Base-by-base conservation (phyloP, 2,329 filamentous ascomycete genomes). In the Diplodia corticola region DNA sequence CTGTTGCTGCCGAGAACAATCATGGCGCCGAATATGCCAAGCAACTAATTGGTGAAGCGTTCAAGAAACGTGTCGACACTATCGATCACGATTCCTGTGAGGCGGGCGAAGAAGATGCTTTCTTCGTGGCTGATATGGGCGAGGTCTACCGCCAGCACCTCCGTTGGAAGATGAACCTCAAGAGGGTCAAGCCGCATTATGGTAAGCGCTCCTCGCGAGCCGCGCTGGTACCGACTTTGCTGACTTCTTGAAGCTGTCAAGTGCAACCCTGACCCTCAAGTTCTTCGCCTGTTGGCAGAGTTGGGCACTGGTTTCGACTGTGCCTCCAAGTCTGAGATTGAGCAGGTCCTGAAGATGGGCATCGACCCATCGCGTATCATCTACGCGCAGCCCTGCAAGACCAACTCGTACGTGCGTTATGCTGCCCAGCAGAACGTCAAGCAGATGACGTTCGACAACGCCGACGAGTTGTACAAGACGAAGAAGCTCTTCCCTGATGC, bases 361-460 rank as follows among this genome's bases (percentile, higher is more conserved):
- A 86, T 96, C 71, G 89, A 91, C 75, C 91, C 95, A 13, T 87
- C 89, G 71, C 93, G 94, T 78, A 96, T 99, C 84, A 97, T 99
- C 81, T 99, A 98, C 77, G 95, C 95, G 59, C 95, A 99, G 82
- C 95, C 95, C 65, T 98, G 95, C 91, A 99, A 99, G 88, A 99
- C 95, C 74, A 96, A 95, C 83, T 97, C 94, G 55, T 98, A 97
- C 79, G 86, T 99, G 69, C 92, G 93, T 76, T 96, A 93, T 75
- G 95, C 96, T 70, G 88, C 91, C 75, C 86, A 88, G 76, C 84
- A 89, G 71, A 91, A 90, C 71, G 95, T 99, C 77, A 94, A 91
- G 82, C 92, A 97, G 84, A 98, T 99, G 94, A 99, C 95, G 2
- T 98, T 99, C 77, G 95, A 99, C 86, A 99, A 99, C 74, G 88